These are phyloP conservation scores for Fonsecaea nubica DNA, from an alignment of 2,329 filamentous ascomycete species.

Conservation along the genomic window DNA sequence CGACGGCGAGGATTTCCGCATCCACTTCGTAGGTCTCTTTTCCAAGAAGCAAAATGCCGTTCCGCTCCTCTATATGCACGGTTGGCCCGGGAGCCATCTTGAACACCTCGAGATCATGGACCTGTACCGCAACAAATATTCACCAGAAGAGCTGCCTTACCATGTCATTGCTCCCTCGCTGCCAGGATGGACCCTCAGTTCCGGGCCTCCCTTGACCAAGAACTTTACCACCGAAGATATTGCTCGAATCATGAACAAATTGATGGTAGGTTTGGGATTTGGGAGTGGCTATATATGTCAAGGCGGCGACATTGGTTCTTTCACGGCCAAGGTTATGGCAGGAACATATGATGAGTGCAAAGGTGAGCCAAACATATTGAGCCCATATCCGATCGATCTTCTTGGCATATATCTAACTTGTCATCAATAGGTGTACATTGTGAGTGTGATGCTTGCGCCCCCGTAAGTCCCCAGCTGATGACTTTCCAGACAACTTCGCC, in stretches of 20 bases:
- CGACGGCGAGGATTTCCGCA: conserved; percentile 45
- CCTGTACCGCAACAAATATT: conserved; percentile 55
- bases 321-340: conserved; percentile 53
- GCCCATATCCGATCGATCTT: neutral
- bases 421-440: conserved; percentile 18
- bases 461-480: neutral
- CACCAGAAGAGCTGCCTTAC: conserved; percentile 59
- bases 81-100: conserved; percentile 47
- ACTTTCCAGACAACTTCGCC: conserved; percentile 27
- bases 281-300: conserved; percentile 60
- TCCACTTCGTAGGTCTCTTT: conserved; percentile 65
- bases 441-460: conserved; percentile 8
- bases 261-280: conserved; percentile 63
- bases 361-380: conserved; percentile 20
- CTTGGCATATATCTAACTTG: neutral
- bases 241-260: conserved; percentile 56
- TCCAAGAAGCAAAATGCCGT: conserved; percentile 58
- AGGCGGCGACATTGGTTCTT: conserved; percentile 63
- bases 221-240: conserved; percentile 52
- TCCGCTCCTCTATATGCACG: conserved; percentile 60
- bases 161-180: conserved; percentile 64
- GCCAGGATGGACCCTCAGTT: conserved; percentile 62
- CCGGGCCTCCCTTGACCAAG: conserved; percentile 52
- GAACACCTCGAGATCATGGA: conserved; percentile 63
- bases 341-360: conserved; percentile 56